These are phyloP conservation scores for Pseudogymnoascus sp. DNA, from an alignment of 2,329 filamentous ascomycete genomes.

Conservation along the genomic window DNA sequence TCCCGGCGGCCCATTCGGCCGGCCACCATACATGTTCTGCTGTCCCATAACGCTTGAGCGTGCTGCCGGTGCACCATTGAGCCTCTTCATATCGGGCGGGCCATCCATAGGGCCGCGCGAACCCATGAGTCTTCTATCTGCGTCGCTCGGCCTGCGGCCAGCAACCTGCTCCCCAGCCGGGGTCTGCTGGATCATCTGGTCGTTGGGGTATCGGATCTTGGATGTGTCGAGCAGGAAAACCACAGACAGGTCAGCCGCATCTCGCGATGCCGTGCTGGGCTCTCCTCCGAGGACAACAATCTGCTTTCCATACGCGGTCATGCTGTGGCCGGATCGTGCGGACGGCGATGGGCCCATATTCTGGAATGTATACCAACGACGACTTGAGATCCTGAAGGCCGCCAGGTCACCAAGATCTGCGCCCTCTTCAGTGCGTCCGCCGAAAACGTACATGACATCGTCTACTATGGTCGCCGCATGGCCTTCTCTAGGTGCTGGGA, in stretches of 20 bases:
- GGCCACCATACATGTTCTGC: constrained; percentile 26
- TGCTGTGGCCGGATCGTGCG: constrained; percentile 88
- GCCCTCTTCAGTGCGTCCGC: constrained; percentile 88
- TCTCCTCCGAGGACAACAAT: constrained; percentile 90
- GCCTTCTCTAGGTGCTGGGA: constrained; percentile 85
- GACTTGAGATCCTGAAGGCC: constrained; percentile 71
- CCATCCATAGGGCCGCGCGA: constrained; percentile 23
- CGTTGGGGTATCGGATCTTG: constrained; percentile 93
- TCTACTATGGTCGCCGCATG: constrained; percentile 89
- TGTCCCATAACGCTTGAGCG: constrained; percentile 35
- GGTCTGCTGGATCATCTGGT: constrained; percentile 36
- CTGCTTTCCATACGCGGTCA: constrained; percentile 90
- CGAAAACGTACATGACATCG: constrained; percentile 99
- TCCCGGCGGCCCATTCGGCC: constrained; percentile 26
- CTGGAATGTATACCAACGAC: constrained; percentile 97
- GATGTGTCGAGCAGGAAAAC: constrained; percentile 89
- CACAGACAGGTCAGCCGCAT: constrained; percentile 76
- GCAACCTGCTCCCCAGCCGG: constrained; percentile 34
- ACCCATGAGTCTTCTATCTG: constrained; percentile 26
- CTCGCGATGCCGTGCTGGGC: constrained; percentile 75
- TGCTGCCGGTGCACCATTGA: constrained; percentile 31
- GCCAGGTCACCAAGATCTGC: constrained; percentile 87
- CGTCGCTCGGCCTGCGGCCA: constrained; percentile 35
- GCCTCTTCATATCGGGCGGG: constrained; percentile 38
- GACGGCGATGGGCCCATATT: constrained; percentile 98